phyloP scores from a whole-genome alignment of 2,329 filamentous ascomycete species.

The Xylariaceae sp. region DNA sequence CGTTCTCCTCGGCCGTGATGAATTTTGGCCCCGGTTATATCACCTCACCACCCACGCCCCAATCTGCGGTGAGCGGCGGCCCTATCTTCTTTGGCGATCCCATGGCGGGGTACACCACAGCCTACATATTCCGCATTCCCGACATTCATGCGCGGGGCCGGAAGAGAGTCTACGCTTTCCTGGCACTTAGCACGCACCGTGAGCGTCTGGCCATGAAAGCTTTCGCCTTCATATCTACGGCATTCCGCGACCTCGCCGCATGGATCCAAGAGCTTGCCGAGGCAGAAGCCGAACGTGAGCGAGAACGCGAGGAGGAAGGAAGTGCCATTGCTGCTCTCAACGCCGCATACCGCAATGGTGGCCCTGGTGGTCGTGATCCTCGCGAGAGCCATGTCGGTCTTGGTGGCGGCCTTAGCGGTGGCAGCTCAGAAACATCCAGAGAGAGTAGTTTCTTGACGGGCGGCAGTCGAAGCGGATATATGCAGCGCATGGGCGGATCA shows the following conservation, averaged over 20 bases:
- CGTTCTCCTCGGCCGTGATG: slow-evolving; percentile 34
- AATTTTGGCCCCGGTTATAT: slow-evolving; percentile 43
- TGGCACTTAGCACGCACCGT: slow-evolving; percentile 62
- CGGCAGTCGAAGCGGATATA: slow-evolving; percentile 49
- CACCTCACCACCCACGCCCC: slow-evolving; percentile 48
- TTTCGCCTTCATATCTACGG: slow-evolving; percentile 58
- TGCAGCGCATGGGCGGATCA: slow-evolving; percentile 54
- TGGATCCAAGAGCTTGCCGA: slow-evolving; percentile 66
- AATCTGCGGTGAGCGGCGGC: slow-evolving; percentile 52
- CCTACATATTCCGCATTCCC: slow-evolving; percentile 66
- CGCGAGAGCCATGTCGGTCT: slow-evolving; percentile 27
- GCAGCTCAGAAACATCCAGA: slow-evolving; percentile 25
- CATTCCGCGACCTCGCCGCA: slow-evolving; percentile 59
- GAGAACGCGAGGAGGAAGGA: slow-evolving; percentile 38
- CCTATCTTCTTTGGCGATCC: slow-evolving; percentile 68
- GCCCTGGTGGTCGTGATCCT: slow-evolving; percentile 34
- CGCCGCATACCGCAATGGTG: slow-evolving; percentile 39
- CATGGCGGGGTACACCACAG: slow-evolving; percentile 62
- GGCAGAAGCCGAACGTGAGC: slow-evolving; percentile 55
- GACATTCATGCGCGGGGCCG: slow-evolving; percentile 65
- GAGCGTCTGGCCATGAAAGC: slow-evolving; percentile 63
- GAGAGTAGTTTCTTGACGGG: slow-evolving; percentile 54
- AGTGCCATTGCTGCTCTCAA: slow-evolving; percentile 39
- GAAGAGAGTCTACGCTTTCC: slow-evolving; percentile 65
- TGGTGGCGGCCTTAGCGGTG: slow-evolving; percentile 26